Evolutionary conservation across 1,284 basidiomycete species (phyloP).

Genomic region (Trichosporon sp.): DNA sequence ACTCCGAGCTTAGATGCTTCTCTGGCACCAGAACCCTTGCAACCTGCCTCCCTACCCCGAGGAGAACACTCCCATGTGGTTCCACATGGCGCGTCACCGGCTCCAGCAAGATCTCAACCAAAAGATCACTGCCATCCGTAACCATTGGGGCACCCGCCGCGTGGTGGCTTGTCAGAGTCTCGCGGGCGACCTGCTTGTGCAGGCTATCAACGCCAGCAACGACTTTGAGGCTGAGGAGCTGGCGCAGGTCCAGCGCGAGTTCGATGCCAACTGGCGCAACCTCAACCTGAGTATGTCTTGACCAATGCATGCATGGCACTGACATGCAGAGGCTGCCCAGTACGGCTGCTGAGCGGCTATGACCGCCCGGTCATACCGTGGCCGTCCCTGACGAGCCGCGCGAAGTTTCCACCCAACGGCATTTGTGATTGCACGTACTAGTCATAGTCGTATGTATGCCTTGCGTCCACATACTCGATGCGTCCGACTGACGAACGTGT

Average conservation of each 20-base stretch:
- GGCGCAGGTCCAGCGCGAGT: neutral
- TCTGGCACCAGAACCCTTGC: neutral
- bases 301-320: no score
- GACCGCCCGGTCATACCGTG: no score
- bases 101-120: neutral
- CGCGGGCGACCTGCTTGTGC: neutral
- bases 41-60: neutral
- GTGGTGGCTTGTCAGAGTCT: neutral
- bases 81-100: neutral
- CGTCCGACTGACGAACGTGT: no score
- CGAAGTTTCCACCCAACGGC: neutral
- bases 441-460: no score
- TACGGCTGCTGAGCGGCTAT: neutral
- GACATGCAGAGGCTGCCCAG: neutral
- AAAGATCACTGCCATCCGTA: neutral
- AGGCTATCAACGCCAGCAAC: neutral
- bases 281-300: neutral
- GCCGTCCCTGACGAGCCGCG: no score
- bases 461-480: no score
- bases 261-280: neutral
- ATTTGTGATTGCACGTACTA: neutral
- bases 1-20: no score
- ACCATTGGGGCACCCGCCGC: no score
- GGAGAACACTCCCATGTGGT: neutral
- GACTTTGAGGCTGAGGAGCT: neutral